Evolutionary conservation across 2,329 filamentous ascomycete genomes (phyloP).

Genomic region (Penicillium freii): DNA sequence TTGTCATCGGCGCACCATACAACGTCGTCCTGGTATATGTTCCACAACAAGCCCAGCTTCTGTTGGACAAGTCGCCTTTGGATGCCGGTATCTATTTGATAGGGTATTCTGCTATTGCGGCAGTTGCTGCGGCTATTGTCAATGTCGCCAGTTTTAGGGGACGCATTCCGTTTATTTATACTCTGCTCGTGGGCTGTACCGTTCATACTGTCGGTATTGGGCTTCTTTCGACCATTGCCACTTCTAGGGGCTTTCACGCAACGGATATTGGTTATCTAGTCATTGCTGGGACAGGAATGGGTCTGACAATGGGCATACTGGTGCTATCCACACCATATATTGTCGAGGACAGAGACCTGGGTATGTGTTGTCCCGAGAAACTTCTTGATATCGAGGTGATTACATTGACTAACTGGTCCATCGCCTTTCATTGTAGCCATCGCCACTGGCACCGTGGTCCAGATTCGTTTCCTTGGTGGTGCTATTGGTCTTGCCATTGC

Average conservation of each 20-base stretch:
- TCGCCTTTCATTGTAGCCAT: slow-evolving; percentile 17
- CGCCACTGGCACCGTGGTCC: slow-evolving; percentile 26
- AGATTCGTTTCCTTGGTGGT: slow-evolving; percentile 29
- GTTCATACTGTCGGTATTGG: slow-evolving; percentile 29
- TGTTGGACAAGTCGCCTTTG: slow-evolving; percentile 26
- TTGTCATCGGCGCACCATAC: slow-evolving; percentile 29
- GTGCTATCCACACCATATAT: slow-evolving; percentile 26
- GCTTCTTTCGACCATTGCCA: slow-evolving; percentile 24
- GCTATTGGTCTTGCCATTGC: slow-evolving; percentile 29
- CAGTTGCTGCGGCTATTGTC: slow-evolving; percentile 23
- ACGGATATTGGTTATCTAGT: slow-evolving; percentile 24
- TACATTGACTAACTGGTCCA: slow-evolving; percentile 1
- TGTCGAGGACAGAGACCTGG: slow-evolving; percentile 27
- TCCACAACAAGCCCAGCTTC: slow-evolving; percentile 30
- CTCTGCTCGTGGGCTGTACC: slow-evolving; percentile 24
- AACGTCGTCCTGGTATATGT: slow-evolving; percentile 31
- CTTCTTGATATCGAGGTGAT: not conserved
- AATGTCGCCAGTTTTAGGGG: slow-evolving; percentile 22
- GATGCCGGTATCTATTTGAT: slow-evolving; percentile 29
- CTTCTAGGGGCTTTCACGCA: slow-evolving; percentile 19
- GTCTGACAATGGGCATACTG: slow-evolving; percentile 24
- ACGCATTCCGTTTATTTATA: slow-evolving; percentile 30
- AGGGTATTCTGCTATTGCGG: slow-evolving; percentile 26
- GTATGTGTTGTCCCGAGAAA: slow-evolving; percentile 11
- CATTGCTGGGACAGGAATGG: slow-evolving; percentile 26